Evolutionary conservation across 2,329 filamentous ascomycete species (phyloP).

Genomic region (Trichoderma atroviride): DNA sequence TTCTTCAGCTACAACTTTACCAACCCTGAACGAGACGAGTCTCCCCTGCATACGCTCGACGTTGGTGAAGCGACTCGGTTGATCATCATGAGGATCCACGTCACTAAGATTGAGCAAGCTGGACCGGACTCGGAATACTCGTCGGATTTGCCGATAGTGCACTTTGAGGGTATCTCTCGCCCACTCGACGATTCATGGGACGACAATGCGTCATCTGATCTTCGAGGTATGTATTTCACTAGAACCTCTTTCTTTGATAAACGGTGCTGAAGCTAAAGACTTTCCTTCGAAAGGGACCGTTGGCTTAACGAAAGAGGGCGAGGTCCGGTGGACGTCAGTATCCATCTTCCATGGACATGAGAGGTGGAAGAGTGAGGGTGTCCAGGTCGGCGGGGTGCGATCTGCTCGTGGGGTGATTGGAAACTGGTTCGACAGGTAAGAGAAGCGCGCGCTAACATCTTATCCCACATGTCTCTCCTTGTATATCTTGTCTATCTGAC

Average conservation of each 20-base stretch:
- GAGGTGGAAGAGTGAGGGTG: slow-evolving; percentile 74
- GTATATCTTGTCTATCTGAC: neutral
- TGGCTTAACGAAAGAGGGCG: slow-evolving; percentile 67
- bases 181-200: slow-evolving; percentile 67
- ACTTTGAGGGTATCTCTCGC: slow-evolving; percentile 65
- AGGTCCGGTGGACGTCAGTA: slow-evolving; percentile 73
- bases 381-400: slow-evolving; percentile 70
- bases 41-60: slow-evolving; percentile 56
- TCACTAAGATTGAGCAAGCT: slow-evolving; percentile 63
- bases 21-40: slow-evolving; percentile 44
- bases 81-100: slow-evolving; percentile 67
- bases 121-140: slow-evolving; percentile 60
- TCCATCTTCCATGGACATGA: slow-evolving; percentile 66
- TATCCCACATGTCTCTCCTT: neutral
- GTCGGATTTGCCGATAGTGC: slow-evolving; percentile 63
- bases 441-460: neutral
- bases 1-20: slow-evolving; percentile 73
- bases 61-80: slow-evolving; percentile 69
- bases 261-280: slow-evolving; percentile 31
- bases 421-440: slow-evolving; percentile 76
- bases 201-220: slow-evolving; percentile 67
- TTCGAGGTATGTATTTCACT: slow-evolving; percentile 56
- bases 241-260: neutral
- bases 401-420: slow-evolving; percentile 71
- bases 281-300: slow-evolving; percentile 56